Evolutionary conservation across 192 early-diverging fungal species (phyloP).

Genomic region (Backusella luteola): DNA sequence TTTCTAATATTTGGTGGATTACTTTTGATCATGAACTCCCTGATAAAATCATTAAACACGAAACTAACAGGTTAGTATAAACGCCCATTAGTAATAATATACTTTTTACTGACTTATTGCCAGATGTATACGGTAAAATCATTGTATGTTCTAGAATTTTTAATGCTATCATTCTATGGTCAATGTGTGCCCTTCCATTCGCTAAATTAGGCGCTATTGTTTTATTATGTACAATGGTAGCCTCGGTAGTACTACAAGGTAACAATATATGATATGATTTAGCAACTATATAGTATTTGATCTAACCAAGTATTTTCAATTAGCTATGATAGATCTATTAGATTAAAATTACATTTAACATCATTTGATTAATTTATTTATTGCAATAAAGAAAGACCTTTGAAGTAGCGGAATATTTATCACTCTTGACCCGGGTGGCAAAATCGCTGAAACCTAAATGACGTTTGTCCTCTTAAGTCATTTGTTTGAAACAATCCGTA

Average conservation of each 20-base stretch:
- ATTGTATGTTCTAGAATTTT: constrained; percentile 30
- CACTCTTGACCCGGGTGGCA: background rate
- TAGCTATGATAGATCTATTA: background rate
- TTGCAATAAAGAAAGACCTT: background rate
- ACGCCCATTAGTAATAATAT: background rate
- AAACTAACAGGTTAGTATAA: constrained; percentile 28
- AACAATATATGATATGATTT: background rate
- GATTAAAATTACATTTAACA: background rate
- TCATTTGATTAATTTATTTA: background rate
- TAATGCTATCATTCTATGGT: constrained; percentile 26
- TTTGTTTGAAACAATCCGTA: background rate
- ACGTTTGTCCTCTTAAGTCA: background rate
- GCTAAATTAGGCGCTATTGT: constrained; percentile 25
- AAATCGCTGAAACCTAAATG: background rate
- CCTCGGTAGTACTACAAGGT: constrained; percentile 30
- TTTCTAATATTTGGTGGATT: constrained; percentile 34
- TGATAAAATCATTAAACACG: constrained; percentile 38
- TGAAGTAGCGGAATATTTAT: background rate
- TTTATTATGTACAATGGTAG: constrained; percentile 26
- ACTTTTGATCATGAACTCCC: constrained; percentile 29
- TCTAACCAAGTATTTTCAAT: background rate
- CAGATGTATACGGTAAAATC: constrained; percentile 34
- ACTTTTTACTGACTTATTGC: background rate
- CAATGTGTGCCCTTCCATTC: constrained; percentile 34
- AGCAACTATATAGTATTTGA: background rate